Evolutionary conservation across 2,329 filamentous ascomycete species (phyloP).

Genomic region (Metarhizium rileyi): DNA sequence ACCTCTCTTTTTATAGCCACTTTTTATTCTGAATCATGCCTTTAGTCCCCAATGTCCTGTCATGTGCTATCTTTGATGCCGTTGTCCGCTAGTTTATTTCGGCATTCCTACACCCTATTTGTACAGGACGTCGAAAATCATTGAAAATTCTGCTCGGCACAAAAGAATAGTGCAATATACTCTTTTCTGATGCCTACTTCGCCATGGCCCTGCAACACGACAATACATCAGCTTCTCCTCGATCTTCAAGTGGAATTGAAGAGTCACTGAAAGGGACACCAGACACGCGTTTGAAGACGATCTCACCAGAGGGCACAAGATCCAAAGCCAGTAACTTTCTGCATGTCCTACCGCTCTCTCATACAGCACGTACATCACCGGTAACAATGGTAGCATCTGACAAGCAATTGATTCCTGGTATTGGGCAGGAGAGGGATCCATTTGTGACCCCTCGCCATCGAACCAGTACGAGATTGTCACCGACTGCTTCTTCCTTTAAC

Average conservation of each 20-base stretch:
- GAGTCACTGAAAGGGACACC: conserved; percentile 55
- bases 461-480: conserved; percentile 42
- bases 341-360: conserved; percentile 19
- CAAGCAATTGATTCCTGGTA: conserved; percentile 14
- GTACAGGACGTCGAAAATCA: neutral
- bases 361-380: conserved; percentile 8
- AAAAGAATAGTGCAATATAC: neutral
- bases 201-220: conserved; percentile 18
- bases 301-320: conserved; percentile 50
- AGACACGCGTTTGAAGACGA: conserved; percentile 52
- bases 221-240: conserved; percentile 40
- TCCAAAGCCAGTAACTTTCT: conserved; percentile 25
- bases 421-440: conserved; percentile 38
- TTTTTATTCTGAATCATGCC: neutral
- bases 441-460: conserved; percentile 35
- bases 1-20: neutral
- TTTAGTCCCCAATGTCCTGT: neutral
- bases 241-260: conserved; percentile 39
- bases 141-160: neutral
- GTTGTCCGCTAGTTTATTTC: neutral
- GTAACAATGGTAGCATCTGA: conserved; percentile 15
- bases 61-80: neutral
- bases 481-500: conserved; percentile 52
- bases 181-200: neutral
- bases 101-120: neutral